Percentiles rank a stretch among this genome's conserved stretches.
These are phyloP conservation scores for Fusarium albidum DNA, from an alignment of 2,329 filamentous ascomycete genomes.

Conservation along the genomic window DNA sequence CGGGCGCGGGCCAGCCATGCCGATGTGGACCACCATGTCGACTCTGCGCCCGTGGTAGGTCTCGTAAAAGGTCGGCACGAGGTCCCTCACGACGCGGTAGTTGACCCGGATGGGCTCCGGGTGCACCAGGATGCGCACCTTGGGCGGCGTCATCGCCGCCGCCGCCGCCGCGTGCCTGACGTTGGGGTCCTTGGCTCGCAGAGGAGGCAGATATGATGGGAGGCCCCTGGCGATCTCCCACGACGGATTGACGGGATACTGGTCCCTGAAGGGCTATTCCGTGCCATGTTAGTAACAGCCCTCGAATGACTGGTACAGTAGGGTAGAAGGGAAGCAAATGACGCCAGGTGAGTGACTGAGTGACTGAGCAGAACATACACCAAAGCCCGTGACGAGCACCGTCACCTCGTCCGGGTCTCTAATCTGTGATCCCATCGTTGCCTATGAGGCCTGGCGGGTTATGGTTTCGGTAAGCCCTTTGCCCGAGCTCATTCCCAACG, in stretches of 20 bases:
- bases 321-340: conserved; percentile 10
- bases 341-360: not conserved
- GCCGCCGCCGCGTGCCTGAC: conserved; percentile 39
- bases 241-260: conserved; percentile 79
- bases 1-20: conserved; percentile 73
- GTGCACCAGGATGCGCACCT: conserved; percentile 71
- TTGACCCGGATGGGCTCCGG: conserved; percentile 73
- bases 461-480: not conserved
- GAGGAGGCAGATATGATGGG: conserved; percentile 68
- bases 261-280: conserved; percentile 76
- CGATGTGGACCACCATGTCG: conserved; percentile 79
- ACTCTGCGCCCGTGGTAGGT: conserved; percentile 50
- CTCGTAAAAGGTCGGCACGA: conserved; percentile 71
- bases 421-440: conserved; percentile 47
- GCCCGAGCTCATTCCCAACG: not conserved
- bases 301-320: too few species aligned
- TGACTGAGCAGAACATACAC: conserved; percentile 51
- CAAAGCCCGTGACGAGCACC: conserved; percentile 69
- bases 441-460: not conserved
- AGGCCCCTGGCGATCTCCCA: conserved; percentile 78
- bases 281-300: conserved; percentile 34
- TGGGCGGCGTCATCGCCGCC: conserved; percentile 44
- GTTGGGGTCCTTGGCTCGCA: conserved; percentile 52
- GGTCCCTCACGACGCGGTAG: conserved; percentile 70
- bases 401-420: conserved; percentile 58